Percentiles rank a stretch among this genome's conserved stretches.
Conservation (phyloP, 2,329 filamentous ascomycete species). For the Pestalotiopsis sp. region DNA sequence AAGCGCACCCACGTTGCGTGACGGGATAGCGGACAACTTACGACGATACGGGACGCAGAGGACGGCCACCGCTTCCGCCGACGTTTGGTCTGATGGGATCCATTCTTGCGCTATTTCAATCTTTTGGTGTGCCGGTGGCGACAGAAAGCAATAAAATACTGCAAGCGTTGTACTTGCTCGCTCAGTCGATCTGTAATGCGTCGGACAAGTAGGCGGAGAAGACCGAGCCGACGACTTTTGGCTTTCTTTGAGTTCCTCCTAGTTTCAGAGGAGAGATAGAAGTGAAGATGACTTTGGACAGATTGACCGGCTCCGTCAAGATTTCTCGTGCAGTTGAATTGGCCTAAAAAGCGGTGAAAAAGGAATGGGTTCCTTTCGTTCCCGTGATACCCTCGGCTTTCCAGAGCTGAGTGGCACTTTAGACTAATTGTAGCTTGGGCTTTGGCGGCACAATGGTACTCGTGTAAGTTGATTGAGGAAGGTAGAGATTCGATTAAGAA, state of each 20-base stretch:
- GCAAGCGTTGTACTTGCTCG: neutral
- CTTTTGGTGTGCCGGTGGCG: neutral
- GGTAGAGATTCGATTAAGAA: neutral
- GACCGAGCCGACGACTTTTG: neutral
- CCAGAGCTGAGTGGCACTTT: neutral
- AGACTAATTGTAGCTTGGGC: neutral
- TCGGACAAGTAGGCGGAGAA: neutral
- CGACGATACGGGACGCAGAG: neutral
- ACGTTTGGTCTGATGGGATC: conserved; percentile 11
- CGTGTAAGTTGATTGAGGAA: too few species aligned
- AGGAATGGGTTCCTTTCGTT: neutral
- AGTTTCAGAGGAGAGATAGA: neutral
- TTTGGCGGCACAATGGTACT: neutral
- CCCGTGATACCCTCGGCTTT: neutral
- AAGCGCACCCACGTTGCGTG: too few species aligned
- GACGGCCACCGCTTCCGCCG: neutral
- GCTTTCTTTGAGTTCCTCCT: neutral
- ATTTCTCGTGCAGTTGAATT: neutral
- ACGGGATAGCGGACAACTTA: neutral
- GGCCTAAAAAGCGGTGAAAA: neutral
- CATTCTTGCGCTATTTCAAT: neutral
- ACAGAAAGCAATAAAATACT: neutral
- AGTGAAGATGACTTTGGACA: neutral
- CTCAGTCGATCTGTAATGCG: neutral
- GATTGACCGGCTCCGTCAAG: neutral